Evolutionary conservation across 2,329 filamentous ascomycete species (phyloP), one percentile per base, ranked within the genome.

Genomic region (Lasiodiplodia gonubiensis): DNA sequence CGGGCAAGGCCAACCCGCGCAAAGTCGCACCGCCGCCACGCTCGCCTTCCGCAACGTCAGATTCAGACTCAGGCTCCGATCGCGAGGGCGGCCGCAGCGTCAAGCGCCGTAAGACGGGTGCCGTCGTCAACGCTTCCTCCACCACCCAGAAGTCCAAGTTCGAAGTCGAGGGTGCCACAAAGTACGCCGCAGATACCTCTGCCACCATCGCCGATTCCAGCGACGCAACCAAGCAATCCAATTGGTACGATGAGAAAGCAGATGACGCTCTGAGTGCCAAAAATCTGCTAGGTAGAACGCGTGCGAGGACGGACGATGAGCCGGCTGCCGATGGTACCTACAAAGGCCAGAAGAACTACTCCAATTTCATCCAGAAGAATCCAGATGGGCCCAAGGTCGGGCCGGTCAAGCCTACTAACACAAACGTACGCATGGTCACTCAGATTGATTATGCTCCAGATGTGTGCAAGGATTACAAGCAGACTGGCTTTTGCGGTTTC

Each of bases 381-480:
- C 89, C 92, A 21, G 86, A 96, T 76, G 89, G 91, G 8, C 87
- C 89, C 2, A 85, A 87, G 42, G 90, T 97, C 35, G 95, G 95
- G 0, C 95, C 95, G 0, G 86, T 96, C 69, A 97, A 97, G 79
- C 91, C 92, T 1, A 86, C 94, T 11, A 55, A 55, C 0, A 92
- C 92, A 1, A 98, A 98, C 74, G 90, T 99, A 67, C 89, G 95
- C 63, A 97, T 92, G 2, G 90, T 97, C 70, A 98, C 94, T 0
- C 86, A 94, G 7, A 97, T 89, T 37, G 95, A 99, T 76, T 98
- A 92, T 76, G 90, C 92, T 0, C 93, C 94, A 0, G 94, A 98
- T 71, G 92, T 97, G 0, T 99, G 95, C 80, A 98, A 98, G 78
- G 95, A 98, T 76, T 95, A 92, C 79, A 94, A 94, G 72, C 86